Evolutionary conservation across 164 flowering plant genomes (phyloP), one percentile per base, ranked within the genome.

Genomic region (Akebia trifoliata): DNA sequence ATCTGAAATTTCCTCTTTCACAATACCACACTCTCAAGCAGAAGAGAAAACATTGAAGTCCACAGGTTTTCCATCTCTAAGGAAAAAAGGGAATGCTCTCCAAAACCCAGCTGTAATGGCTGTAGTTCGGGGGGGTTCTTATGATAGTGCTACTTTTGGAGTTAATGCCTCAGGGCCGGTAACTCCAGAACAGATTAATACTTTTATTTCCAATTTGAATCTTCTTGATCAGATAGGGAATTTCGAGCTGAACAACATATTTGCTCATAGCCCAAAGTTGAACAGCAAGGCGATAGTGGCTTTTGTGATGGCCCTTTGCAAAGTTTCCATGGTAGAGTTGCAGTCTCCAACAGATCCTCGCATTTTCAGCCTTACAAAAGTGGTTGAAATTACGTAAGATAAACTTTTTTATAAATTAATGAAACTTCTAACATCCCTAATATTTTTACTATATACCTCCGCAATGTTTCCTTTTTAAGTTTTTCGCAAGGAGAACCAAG

Each of bases 261-360:
- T 84, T 79, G 99, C 87, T 56, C 93, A 88, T 71, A 90, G 99
- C 77, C 90, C 89, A 72, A 77, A 95, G 80, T 70, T 94, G 77
- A 83, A 88, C 76, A 86, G 96, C 69, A 96, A 94, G 68, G 97
- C 93, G 34, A 94, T 94, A 54, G 95, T 87, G 53, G 84, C 95
- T 61, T 94, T 94, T 80, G 99, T 94, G 42, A 90, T 73, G 74
- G 96, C 97, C 18, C 86, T 94, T 43, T 84, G 95, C 74, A 90
- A 88, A 77, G 99, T 94, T 69, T 77, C 99, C 40, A 85, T 90
- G 67, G 71, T 81, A 59, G 99, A 94, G 64, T 68, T 94, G 81
- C 99, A 94, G 73, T 94, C 99, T 63, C 99, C 91, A 48, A 82
- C 90, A 40, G 97, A 94, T 60, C 97, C 99, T 62, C 96, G 99